Base-by-base conservation (phyloP, 192 early-diverging fungal species). In the Mycoemilia scoparia region DNA sequence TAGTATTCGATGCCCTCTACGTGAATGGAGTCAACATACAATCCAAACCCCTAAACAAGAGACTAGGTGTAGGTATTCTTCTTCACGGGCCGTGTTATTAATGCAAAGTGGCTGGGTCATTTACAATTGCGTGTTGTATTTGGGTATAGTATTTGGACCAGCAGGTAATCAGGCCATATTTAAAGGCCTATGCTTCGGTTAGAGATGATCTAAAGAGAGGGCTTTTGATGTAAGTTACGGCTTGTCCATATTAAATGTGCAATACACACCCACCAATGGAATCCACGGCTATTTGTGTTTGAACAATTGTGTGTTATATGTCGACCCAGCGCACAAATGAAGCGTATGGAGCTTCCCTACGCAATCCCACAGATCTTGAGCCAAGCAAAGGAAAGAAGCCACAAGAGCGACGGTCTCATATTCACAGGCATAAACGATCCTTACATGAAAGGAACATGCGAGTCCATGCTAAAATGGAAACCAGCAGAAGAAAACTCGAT, bases 381-480 rank as follows among this genome's bases (percentile, higher is more conserved):
- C 16, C 45, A 69, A 5, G 52, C 68, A 0, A 73, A 79, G 3
- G 49, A 41, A 7, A 46, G 80, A 11, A 61, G 60, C 37, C 78
- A 85, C 54, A 60, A 70, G 20, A 75, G 43, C 7, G 82, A 85
- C 38, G 82, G 82, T 0, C 41, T 82, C 4, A 81, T 85, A 22
- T 85, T 81, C 35, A 81, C 78, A 0, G 68, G 77, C 4, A 61
- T 65, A 10, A 29, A 39, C 1, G 58, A 70, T 3, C 66, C 69
- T 13, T 87, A 87, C 41, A 48, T 39, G 5, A 40, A 54, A 3
- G 83, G 82, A 19, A 84, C 80, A 4, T 71, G 69, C 31, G 16
- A 56, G 6, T 28, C 28, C 21, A 86, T 82, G 49, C 45, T 85
- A 33, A 87, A 87, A 52, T 87, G 84, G 84, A 87, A 85, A 41